phyloP scores from a whole-genome alignment of 2,329 filamentous ascomycete species.

The Neonectria faginata region DNA sequence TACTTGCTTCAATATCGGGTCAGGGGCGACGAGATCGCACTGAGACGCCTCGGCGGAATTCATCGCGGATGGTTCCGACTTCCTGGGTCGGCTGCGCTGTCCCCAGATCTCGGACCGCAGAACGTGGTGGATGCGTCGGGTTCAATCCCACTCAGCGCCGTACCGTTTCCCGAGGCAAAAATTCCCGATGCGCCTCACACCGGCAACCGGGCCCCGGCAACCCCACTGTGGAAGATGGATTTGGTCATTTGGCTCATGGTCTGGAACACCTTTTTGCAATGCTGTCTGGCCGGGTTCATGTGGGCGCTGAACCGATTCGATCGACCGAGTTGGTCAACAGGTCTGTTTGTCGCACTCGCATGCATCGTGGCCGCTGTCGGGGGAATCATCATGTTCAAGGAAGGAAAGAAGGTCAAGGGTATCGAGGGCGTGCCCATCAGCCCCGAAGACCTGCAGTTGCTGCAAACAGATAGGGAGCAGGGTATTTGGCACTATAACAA shows the following conservation, averaged over 20 bases:
- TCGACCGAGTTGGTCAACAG: conserved; percentile 83
- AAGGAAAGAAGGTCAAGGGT: conserved; percentile 77
- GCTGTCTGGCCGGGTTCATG: conserved; percentile 81
- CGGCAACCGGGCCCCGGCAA: conserved; percentile 75
- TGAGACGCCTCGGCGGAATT: conserved; percentile 78
- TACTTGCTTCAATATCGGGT: conserved; percentile 76
- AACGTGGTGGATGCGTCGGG: conserved; percentile 59
- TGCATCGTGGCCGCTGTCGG: conserved; percentile 76
- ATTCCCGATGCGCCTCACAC: conserved; percentile 78
- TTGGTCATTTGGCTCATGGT: conserved; percentile 83
- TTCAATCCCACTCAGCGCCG: conserved; percentile 44
- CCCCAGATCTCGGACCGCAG: conserved; percentile 63
- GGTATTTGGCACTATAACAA: conserved; percentile 68
- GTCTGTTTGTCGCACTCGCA: conserved; percentile 80
- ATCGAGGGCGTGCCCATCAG: conserved; percentile 77
- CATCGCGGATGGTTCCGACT: conserved; percentile 82
- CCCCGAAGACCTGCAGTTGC: conserved; percentile 63
- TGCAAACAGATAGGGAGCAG: conserved; percentile 64
- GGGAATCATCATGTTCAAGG: conserved; percentile 76
- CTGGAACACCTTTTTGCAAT: conserved; percentile 82
- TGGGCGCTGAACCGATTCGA: conserved; percentile 80
- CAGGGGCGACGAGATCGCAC: conserved; percentile 61
- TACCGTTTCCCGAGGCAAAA: conserved; percentile 74
- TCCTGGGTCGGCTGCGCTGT: conserved; percentile 71
- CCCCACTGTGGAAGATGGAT: conserved; percentile 80